phyloP scores from a whole-genome alignment of 805 yeast species.

The Torulaspora maleeae region DNA sequence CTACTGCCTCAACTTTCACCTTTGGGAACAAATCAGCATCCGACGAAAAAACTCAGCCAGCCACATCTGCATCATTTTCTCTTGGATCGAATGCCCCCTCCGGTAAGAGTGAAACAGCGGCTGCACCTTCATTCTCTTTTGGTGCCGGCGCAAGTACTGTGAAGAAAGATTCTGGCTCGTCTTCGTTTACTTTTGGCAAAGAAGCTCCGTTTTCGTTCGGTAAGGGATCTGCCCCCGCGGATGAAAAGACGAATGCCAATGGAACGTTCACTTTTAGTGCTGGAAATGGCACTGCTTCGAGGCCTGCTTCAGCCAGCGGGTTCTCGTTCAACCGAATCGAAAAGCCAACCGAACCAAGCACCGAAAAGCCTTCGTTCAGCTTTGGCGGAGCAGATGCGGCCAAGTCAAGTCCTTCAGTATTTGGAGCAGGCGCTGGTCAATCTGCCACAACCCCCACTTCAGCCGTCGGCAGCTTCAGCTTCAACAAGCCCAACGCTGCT shows the following conservation, averaged over 20 bases:
- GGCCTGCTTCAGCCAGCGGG: constrained; percentile 1
- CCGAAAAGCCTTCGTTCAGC: constrained; percentile 3
- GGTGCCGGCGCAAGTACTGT: constrained; percentile 1
- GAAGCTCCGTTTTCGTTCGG: neutral
- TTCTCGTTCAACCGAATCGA: constrained; percentile 4
- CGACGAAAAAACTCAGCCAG: neutral
- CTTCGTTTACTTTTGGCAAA: constrained; percentile 9
- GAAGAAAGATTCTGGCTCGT: neutral
- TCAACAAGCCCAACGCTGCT: neutral
- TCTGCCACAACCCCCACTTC: neutral
- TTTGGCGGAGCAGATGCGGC: constrained; percentile 6
- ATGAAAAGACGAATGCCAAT: neutral
- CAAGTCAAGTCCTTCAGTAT: neutral
- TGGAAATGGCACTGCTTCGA: neutral
- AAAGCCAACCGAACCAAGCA: neutral
- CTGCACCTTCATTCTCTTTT: constrained; percentile 7
- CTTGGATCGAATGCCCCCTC: constrained; percentile 8
- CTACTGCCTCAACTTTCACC: neutral
- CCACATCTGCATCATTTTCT: constrained; percentile 8
- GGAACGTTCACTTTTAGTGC: neutral
- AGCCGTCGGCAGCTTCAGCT: neutral
- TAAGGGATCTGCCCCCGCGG: neutral
- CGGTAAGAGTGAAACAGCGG: neutral
- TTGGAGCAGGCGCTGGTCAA: neutral
- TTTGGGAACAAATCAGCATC: neutral